These are phyloP conservation scores for Acrocalymma vagum DNA, from an alignment of 2,329 filamentous ascomycete genomes.

Conservation along the genomic window DNA sequence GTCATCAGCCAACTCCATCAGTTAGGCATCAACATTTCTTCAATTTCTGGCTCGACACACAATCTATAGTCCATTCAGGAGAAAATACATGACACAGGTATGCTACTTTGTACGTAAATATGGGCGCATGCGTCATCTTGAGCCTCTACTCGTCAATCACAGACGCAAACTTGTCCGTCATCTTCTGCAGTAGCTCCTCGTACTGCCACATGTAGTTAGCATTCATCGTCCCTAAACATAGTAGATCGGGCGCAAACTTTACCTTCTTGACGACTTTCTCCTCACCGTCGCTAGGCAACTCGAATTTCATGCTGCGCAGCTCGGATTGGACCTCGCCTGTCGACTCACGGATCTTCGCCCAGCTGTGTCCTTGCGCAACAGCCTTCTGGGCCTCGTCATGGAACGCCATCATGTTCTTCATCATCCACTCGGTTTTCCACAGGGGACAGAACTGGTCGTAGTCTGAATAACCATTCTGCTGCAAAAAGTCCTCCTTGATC, in stretches of 20 bases:
- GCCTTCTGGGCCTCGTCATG: constrained; percentile 98
- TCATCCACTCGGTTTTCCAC: constrained; percentile 99
- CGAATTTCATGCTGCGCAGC: constrained; percentile 95
- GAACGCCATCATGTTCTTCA: constrained; percentile 99
- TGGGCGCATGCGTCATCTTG: constrained; percentile 28
- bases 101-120: too few relatives aligned
- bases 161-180: constrained; percentile 97
- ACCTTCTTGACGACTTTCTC: constrained; percentile 85
- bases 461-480: constrained; percentile 98
- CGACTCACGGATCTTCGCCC: constrained; percentile 91
- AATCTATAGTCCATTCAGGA: constrained; percentile 32
- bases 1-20: constrained; percentile 44
- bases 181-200: constrained; percentile 86
- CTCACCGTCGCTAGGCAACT: constrained; percentile 86
- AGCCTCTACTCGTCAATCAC: constrained; percentile 90
- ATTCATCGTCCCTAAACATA: background rate
- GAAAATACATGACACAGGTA: constrained; percentile 30
- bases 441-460: constrained; percentile 99
- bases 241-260: constrained; percentile 34
- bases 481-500: constrained; percentile 97
- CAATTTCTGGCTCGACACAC: constrained; percentile 32
- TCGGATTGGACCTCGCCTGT: constrained; percentile 86
- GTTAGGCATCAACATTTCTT: constrained; percentile 43
- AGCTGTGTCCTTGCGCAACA: constrained; percentile 86
- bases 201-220: constrained; percentile 70